phyloP scores from a whole-genome alignment of 2,329 filamentous ascomycete species.

The Knufia fluminis region DNA sequence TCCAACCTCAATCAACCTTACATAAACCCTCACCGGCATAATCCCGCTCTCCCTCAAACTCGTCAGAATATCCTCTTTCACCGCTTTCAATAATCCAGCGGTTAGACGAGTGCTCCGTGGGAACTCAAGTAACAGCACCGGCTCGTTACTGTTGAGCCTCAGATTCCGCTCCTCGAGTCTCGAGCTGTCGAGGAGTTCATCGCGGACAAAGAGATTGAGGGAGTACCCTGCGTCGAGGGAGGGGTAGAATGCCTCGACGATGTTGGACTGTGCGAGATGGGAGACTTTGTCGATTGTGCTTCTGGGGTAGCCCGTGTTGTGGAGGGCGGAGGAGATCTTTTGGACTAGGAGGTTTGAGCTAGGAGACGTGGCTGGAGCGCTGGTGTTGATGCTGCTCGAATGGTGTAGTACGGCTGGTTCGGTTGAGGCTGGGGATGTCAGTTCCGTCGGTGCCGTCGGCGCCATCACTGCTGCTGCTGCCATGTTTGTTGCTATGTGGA shows the following conservation, averaged over 20 bases:
- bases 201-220: not conserved
- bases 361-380: no score
- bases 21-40: conserved; percentile 21
- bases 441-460: not conserved
- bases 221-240: not conserved
- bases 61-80: conserved; percentile 3
- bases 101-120: not conserved
- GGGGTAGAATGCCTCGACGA: conserved; percentile 10
- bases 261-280: conserved; percentile 10
- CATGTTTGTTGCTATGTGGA: not conserved
- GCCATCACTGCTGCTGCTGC: not conserved
- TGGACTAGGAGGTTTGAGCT: not conserved
- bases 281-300: conserved; percentile 11
- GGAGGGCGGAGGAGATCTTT: conserved; percentile 15
- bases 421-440: not conserved
- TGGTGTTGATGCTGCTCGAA: no score
- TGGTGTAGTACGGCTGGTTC: not conserved
- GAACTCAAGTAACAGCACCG: conserved; percentile 17
- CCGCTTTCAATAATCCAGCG: conserved; percentile 8
- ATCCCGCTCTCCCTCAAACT: conserved; percentile 14
- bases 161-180: conserved; percentile 10
- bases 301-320: conserved; percentile 12
- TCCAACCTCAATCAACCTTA: conserved; percentile 3
- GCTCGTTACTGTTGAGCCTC: conserved; percentile 22
- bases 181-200: conserved; percentile 10